Percentiles rank a stretch among this genome's conserved stretches.
phyloP scores from a whole-genome alignment of 371 early-diverging fungal genomes.

The Mortierella sp. region DNA sequence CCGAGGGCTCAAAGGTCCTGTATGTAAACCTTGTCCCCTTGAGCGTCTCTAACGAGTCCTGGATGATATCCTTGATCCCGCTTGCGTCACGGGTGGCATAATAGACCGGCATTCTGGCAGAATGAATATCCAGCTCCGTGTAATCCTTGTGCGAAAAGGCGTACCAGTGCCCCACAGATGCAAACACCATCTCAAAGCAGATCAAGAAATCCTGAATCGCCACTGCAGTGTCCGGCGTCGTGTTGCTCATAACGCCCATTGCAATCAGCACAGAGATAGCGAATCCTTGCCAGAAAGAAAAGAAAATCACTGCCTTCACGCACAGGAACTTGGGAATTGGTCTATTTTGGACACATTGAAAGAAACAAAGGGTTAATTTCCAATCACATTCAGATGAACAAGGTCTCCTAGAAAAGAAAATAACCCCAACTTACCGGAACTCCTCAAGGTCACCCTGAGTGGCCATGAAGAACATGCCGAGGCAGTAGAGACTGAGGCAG shows the following conservation, averaged over 20 bases:
- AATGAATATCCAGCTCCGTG: slow-evolving; percentile 68
- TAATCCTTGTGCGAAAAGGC: slow-evolving; percentile 87
- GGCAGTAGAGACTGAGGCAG: slow-evolving; percentile 87
- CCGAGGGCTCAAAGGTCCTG: slow-evolving; percentile 85
- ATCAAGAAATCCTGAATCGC: slow-evolving; percentile 95
- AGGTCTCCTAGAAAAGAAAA: background rate
- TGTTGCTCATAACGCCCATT: slow-evolving; percentile 63
- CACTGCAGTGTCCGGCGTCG: slow-evolving; percentile 82
- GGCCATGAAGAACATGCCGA: slow-evolving; percentile 91
- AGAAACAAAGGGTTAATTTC: background rate
- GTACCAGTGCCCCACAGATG: slow-evolving; percentile 87
- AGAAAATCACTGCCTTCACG: slow-evolving; percentile 95
- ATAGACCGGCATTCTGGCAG: slow-evolving; percentile 84
- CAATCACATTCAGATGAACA: background rate
- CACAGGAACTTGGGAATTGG: slow-evolving; percentile 96
- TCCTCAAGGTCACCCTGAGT: slow-evolving; percentile 84
- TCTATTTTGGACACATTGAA: slow-evolving; percentile 58
- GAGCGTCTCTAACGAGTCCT: slow-evolving; percentile 86
- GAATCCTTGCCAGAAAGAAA: slow-evolving; percentile 98
- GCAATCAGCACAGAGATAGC: slow-evolving; percentile 86
- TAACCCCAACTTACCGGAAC: slow-evolving; percentile 70
- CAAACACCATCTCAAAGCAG: slow-evolving; percentile 93
- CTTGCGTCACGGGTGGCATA: slow-evolving; percentile 88
- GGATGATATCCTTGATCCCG: slow-evolving; percentile 86
- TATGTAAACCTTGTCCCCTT: slow-evolving; percentile 85